Evolutionary conservation across 306 rosid species (phyloP).

Genomic region (Vigna hirtella): DNA sequence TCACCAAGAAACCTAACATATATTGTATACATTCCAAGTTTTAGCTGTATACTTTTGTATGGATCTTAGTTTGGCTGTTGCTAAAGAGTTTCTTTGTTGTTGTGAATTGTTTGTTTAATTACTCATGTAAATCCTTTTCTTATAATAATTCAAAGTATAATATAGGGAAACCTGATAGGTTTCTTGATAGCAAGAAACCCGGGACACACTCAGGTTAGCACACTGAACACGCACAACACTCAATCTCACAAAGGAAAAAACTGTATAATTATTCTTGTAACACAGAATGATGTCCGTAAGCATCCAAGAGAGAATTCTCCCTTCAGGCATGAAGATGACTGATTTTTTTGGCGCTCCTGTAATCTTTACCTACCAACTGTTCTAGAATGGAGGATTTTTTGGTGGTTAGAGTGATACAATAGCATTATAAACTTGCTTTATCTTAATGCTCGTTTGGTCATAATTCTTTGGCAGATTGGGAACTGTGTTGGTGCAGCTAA

Average conservation of each 20-base stretch:
- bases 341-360: neutral
- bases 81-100: neutral
- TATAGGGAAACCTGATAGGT: no score
- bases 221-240: no score
- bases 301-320: no score
- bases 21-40: neutral
- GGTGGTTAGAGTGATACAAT: neutral
- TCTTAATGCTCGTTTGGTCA: constrained; percentile 39
- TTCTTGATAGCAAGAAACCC: no score
- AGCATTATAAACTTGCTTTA: constrained; percentile 11
- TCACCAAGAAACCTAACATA: no score
- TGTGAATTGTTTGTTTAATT: no score
- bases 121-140: no score
- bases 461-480: constrained; percentile 79
- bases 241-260: no score
- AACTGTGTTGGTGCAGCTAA: constrained; percentile 97
- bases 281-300: no score
- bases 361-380: constrained; percentile 23
- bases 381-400: constrained; percentile 8
- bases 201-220: no score
- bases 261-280: no score
- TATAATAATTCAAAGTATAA: no score
- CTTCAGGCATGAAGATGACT: neutral
- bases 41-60: constrained; percentile 14
- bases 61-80: neutral